Base-by-base conservation (phyloP, 169 alveolate genomes). In the Plasmodium cynomolgi region DNA sequence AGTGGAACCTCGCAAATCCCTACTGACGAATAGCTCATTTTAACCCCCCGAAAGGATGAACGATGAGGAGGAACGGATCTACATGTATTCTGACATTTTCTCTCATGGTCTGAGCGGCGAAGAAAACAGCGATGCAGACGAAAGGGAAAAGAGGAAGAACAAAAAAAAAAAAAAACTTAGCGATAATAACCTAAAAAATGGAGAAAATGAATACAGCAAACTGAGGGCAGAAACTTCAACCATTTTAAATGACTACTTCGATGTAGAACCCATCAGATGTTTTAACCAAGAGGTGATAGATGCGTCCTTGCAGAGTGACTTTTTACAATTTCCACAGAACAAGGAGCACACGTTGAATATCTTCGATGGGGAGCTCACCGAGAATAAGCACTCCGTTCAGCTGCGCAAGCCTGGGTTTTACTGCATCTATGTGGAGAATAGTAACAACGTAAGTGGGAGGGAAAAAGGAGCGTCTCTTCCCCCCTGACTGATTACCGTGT, bases 221-320 rank as follows among this genome's bases (percentile, higher is more conserved):
- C 83, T 90, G 1, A 17, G 94, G 72, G 94, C 94, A 1, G 83
- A 90, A 54, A 90, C 29, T 37, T 90, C 94, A 3, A 90, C 94
- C 29, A 90, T 90, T n/a, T 73, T 90, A 80, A 90, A 81, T 80
- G 23, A 90, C 33, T 90, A 90, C 47, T 90, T 90, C 33, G 47
- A 81, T 79, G 54, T n/a, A 58, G 88, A 81, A 15, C 44, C 72
- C 50, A 58, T 68, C 4, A 90, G 44, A 58, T 20, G 26, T 50
- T 23, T 26, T 11, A 39, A 44, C 8, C 26, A 62, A 56, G 75
- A 58, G 9, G 44, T 20, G n/a, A n/a, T 26, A 6, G 29, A 17
- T 7, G 50, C 29, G 44, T 26, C 15, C 13, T 34, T 20, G 20
- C 26, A 81, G 17, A n/a, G 15, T 90, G 94, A 90, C 33, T 26